Percentiles rank a stretch among this genome's conserved stretches.
These are phyloP conservation scores for Solanum appendiculatum DNA, from an alignment of 257 asterid species.

Conservation along the genomic window DNA sequence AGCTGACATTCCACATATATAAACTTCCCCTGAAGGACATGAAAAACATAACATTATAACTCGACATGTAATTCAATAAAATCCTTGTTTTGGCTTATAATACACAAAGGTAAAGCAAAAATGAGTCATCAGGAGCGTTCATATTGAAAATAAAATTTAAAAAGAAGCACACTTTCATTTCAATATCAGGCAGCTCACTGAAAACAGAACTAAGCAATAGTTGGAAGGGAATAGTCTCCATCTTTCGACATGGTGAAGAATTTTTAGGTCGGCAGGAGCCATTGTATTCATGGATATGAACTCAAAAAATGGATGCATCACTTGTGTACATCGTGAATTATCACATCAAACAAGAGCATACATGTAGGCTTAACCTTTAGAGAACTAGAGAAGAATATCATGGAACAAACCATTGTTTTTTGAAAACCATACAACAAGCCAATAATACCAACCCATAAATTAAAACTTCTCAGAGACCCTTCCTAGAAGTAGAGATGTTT, in stretches of 20 bases:
- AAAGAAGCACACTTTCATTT: background rate
- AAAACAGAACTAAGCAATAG: background rate
- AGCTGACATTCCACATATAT: constrained; percentile 86
- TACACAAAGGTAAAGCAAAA: background rate
- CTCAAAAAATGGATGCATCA: background rate
- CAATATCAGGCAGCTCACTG: background rate
- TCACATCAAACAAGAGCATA: background rate
- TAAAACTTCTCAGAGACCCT: background rate
- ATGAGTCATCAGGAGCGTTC: too few relatives aligned
- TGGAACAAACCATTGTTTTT: too few relatives aligned
- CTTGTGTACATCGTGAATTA: background rate
- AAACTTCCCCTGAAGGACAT: constrained; percentile 68
- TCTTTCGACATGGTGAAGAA: background rate
- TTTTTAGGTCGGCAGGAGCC: background rate
- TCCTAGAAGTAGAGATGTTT: background rate
- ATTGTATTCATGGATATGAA: background rate
- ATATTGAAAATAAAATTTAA: background rate
- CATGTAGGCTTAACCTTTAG: background rate
- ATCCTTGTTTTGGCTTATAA: background rate
- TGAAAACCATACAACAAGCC: background rate
- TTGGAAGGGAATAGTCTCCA: background rate
- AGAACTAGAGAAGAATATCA: background rate
- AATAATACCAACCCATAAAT: background rate
- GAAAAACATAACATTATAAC: background rate
- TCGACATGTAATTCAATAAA: background rate